Evolutionary conservation across 345 rosid genomes (phyloP), one percentile per base, ranked within the genome.

Genomic region (Eucalyptus paniculata): DNA sequence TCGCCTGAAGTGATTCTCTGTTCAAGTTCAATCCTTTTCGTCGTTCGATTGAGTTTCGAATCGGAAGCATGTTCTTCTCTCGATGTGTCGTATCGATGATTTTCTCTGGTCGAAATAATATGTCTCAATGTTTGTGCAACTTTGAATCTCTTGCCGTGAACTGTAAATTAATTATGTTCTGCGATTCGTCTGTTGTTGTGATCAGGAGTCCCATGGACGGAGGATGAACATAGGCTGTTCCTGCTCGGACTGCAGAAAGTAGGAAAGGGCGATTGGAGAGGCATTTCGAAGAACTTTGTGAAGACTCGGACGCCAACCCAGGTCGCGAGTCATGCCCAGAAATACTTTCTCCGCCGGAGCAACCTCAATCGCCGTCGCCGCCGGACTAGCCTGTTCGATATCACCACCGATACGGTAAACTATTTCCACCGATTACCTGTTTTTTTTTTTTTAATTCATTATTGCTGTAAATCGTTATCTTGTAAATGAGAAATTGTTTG

Each of bases 291-390:
- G 80, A 97, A 94, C 90, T 97, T 94, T 88, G 99, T 97, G 28
- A 96, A 95, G 91, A 94, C 93, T 56, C 90, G 99, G 51, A 97
- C 98, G 5, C 96, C 99, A 1, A 96, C 99, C 0, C 99, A 96
- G 92, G 99, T 97, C 23, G 99, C 99, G 23, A 97, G 99, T 86
- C 99, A 97, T 53, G 99, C 99, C 90, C 99, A 97, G 94, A 97
- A 97, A 60, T 96, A 97, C 89, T 97, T 96, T 69, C 96, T 96
- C 88, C 96, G 98, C 44, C 94, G 94, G 21, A 93, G 88, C 88
- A 97, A 94, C 92, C 94, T 95, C 89, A 96, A 95, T 72, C 98
- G 98, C 40, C 97, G 99, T 11, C 89, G 89, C 34, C 94, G 99
- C 90, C 94, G 98, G 86, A 95, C 97, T 87, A 97, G 97, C 90